Evolutionary conservation across 1,284 basidiomycete species (phyloP).

Genomic region (Trichosporon inkin): DNA sequence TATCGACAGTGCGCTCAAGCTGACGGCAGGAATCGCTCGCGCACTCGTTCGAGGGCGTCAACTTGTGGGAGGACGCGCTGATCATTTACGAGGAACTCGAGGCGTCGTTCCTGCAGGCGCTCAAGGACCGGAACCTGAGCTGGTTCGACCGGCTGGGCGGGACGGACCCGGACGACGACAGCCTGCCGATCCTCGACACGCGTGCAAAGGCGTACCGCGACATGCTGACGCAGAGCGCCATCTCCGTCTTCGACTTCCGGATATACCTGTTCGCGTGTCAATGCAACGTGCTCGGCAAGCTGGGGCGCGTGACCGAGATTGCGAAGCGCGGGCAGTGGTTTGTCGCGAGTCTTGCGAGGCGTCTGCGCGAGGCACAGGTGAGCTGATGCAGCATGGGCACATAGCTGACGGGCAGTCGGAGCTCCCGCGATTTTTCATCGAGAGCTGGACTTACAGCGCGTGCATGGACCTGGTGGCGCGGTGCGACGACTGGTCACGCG

Average conservation of each 20-base stretch:
- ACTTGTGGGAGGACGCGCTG: conserved; percentile 82
- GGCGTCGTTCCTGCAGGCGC: conserved; percentile 68
- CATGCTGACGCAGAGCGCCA: conserved; percentile 81
- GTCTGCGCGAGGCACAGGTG: conserved; percentile 69
- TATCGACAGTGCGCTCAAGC: not conserved
- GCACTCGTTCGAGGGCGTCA: conserved; percentile 84
- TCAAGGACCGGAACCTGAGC: conserved; percentile 71
- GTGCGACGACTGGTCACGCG: conserved; percentile 68
- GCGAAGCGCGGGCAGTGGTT: conserved; percentile 58
- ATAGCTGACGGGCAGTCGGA: conserved; percentile 55
- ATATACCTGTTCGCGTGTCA: conserved; percentile 87
- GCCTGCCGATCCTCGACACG: conserved; percentile 70
- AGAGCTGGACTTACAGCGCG: conserved; percentile 91
- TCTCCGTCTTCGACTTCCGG: conserved; percentile 90
- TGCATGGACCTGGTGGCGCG: conserved; percentile 79
- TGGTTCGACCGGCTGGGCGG: conserved; percentile 82
- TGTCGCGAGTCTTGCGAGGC: conserved; percentile 38
- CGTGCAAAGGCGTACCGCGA: conserved; percentile 81
- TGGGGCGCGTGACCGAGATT: conserved; percentile 80
- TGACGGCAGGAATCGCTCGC: conserved; percentile 79
- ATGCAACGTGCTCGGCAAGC: conserved; percentile 68
- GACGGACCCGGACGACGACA: conserved; percentile 63
- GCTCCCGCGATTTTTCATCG: conserved; percentile 75
- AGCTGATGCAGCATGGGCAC: conserved; percentile 31
- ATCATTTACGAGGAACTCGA: conserved; percentile 90